These are phyloP conservation scores for Hondaea fermentalgiana DNA, from an alignment of 108 stramenopile species.

Conservation along the genomic window DNA sequence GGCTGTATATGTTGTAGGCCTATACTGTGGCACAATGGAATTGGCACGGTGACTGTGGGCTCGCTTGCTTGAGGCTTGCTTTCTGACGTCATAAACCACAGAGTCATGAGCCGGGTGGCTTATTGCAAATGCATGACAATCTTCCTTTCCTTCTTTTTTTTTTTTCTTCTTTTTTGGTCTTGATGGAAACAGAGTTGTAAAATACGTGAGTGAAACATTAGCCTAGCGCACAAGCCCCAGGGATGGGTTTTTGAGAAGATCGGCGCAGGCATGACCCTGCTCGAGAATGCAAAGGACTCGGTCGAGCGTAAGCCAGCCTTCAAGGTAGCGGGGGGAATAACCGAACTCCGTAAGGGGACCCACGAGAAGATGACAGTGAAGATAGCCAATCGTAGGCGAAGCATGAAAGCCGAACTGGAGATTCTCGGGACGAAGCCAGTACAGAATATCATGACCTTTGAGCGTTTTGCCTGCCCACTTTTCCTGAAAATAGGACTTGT, in stretches of 20 bases:
- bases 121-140: too few relatives aligned
- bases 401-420: not conserved
- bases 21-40: too few relatives aligned
- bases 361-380: not conserved
- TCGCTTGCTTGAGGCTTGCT: too few relatives aligned
- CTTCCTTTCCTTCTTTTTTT: too few relatives aligned
- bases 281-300: not conserved
- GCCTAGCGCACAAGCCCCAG: not conserved
- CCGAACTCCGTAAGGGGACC: not conserved
- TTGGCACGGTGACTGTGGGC: too few relatives aligned
- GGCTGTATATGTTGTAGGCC: too few relatives aligned
- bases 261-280: not conserved
- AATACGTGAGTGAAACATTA: not conserved
- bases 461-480: not conserved
- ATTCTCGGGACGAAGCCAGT: conserved; percentile 5
- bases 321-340: not conserved
- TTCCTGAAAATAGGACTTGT: not conserved
- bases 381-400: not conserved
- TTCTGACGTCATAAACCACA: too few relatives aligned
- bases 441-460: not conserved
- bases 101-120: too few relatives aligned
- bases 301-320: not conserved
- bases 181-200: not conserved
- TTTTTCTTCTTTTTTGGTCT: too few relatives aligned
- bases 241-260: not conserved